Percentiles rank a stretch among this genome's conserved stretches.
phyloP scores from a whole-genome alignment of 805 yeast genomes.

The Teunomyces atbi region DNA sequence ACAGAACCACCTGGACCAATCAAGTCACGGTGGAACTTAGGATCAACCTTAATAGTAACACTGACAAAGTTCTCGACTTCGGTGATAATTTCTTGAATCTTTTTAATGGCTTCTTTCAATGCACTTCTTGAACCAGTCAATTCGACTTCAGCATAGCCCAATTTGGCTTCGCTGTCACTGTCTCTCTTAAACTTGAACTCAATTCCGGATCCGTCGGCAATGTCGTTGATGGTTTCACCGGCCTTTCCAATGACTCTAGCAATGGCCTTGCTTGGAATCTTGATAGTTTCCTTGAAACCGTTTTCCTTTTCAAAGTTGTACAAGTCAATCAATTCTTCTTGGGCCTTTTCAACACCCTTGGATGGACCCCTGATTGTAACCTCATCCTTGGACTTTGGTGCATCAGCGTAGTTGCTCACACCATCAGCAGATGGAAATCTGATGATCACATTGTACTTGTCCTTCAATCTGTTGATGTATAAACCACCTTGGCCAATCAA shows the following conservation, averaged over 20 bases:
- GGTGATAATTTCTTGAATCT: constrained; percentile 60
- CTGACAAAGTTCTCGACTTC: constrained; percentile 63
- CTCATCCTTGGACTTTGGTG: constrained; percentile 54
- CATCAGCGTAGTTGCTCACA: constrained; percentile 23
- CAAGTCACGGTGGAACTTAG: constrained; percentile 69
- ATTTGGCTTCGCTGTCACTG: constrained; percentile 41
- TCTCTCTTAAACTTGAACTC: constrained; percentile 48
- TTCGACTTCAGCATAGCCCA: constrained; percentile 59
- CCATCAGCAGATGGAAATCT: constrained; percentile 58
- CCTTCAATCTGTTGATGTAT: constrained; percentile 80
- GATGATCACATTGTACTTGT: constrained; percentile 79
- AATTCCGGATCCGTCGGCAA: constrained; percentile 67
- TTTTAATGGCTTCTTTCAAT: constrained; percentile 66
- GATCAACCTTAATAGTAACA: constrained; percentile 62
- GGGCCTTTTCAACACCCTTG: constrained; percentile 78
- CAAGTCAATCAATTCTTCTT: constrained; percentile 79
- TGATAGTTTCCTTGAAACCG: constrained; percentile 62
- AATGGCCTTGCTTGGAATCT: constrained; percentile 71
- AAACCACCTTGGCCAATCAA: constrained; percentile 83
- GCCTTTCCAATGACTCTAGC: constrained; percentile 85
- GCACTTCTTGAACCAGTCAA: constrained; percentile 77
- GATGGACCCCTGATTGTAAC: constrained; percentile 84
- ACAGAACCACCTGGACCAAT: constrained; percentile 78
- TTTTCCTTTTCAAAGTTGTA: constrained; percentile 85
- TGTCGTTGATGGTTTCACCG: constrained; percentile 80